Conservation (phyloP, 163 green algal species). For the Chlorella variabilis region DNA sequence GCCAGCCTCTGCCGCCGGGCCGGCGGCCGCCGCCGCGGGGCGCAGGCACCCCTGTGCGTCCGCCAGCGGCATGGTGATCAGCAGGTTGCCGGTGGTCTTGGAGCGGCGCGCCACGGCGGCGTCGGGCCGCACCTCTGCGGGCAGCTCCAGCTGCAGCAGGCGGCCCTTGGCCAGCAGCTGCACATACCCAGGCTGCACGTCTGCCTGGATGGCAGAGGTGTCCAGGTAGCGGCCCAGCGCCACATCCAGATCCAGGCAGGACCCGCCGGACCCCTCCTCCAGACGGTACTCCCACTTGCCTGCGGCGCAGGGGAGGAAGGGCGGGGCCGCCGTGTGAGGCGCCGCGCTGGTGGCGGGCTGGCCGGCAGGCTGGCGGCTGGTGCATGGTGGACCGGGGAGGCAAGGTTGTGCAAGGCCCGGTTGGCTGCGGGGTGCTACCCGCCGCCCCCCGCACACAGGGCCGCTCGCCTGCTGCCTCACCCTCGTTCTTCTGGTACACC, state of each 20-base stretch:
- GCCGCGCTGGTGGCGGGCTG: neutral
- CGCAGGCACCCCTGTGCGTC: neutral
- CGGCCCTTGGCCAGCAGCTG: slow-evolving; percentile 89
- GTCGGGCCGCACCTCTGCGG: slow-evolving; percentile 79
- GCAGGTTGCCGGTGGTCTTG: slow-evolving; percentile 67
- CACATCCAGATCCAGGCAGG: slow-evolving; percentile 78
- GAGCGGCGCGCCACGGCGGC: slow-evolving; percentile 70
- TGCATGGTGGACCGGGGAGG: neutral
- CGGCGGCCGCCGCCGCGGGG: neutral
- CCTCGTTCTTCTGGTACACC: slow-evolving; percentile 84
- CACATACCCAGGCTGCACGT: slow-evolving; percentile 81
- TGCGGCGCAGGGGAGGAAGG: slow-evolving; percentile 20
- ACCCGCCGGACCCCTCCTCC: slow-evolving; percentile 68
- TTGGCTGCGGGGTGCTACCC: too few relatives aligned
- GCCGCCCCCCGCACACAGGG: neutral
- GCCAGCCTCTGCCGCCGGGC: neutral
- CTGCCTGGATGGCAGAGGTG: slow-evolving; percentile 82
- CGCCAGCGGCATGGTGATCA: slow-evolving; percentile 80
- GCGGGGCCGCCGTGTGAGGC: too few relatives aligned
- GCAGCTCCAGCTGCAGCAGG: slow-evolving; percentile 89
- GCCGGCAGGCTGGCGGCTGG: neutral
- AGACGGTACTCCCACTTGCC: slow-evolving; percentile 81
- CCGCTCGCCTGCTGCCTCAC: slow-evolving; percentile 17
- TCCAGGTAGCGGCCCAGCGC: slow-evolving; percentile 84
- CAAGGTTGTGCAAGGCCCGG: too few relatives aligned